A percentile compares a stretch with the other conserved stretches of the same genome.
Conservation (phyloP, 768 basidiomycete genomes). For the Russula foetens region DNA sequence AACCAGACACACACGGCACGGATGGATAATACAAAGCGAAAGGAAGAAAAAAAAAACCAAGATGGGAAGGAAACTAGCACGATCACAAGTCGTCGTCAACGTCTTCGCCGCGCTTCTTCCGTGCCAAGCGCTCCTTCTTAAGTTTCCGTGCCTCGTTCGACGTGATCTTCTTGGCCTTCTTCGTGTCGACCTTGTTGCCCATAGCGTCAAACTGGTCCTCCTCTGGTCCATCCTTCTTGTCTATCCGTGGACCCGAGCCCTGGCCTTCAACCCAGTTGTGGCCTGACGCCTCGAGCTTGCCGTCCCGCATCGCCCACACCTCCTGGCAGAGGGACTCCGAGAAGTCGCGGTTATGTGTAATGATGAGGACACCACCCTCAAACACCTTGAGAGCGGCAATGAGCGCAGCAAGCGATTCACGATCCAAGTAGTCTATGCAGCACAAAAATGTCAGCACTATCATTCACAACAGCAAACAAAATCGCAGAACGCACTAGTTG, state of each 20-base stretch:
- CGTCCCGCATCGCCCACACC: conserved; percentile 99
- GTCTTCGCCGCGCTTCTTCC: conserved; percentile 83
- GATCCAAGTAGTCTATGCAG: conserved; percentile 89
- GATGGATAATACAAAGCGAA: background rate
- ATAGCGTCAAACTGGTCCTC: conserved; percentile 92
- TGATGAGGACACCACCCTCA: conserved; percentile 96
- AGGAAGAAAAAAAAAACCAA: background rate
- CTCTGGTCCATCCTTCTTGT: conserved; percentile 88
- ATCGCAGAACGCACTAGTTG: conserved; percentile 57
- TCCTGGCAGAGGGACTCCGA: conserved; percentile 97
- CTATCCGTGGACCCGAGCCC: conserved; percentile 89
- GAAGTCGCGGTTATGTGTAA: conserved; percentile 98
- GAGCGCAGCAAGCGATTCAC: conserved; percentile 97
- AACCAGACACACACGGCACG: conserved; percentile 17
- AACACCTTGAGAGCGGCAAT: conserved; percentile 97
- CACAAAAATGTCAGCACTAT: conserved; percentile 11
- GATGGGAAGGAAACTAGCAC: background rate
- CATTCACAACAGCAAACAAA: background rate
- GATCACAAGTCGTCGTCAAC: conserved; percentile 40
- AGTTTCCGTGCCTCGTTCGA: conserved; percentile 78
- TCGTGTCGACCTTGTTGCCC: conserved; percentile 90
- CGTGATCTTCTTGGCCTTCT: conserved; percentile 83
- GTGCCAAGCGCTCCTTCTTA: conserved; percentile 95
- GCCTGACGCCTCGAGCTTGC: conserved; percentile 90
- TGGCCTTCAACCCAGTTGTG: conserved; percentile 99